Conservation (phyloP, 2,329 filamentous ascomycete species). For the Exophiala viscosa region DNA sequence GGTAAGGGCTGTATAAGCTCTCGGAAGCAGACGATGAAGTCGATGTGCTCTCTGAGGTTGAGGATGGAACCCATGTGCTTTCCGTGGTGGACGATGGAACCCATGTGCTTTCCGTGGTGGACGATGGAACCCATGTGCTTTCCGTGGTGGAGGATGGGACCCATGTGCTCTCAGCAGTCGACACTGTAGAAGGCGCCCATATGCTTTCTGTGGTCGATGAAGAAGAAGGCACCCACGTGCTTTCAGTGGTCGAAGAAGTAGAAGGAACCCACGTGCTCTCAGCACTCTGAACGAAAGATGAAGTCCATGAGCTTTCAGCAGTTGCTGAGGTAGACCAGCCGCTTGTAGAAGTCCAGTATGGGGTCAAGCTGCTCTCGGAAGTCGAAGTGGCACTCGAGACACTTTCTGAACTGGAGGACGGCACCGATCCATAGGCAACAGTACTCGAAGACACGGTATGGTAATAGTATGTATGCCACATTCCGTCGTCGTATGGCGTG, state of each 20-base stretch:
- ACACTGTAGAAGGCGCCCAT: not conserved
- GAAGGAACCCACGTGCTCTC: not conserved
- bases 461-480: conserved; percentile 33
- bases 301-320: not conserved
- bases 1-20: too few relatives aligned
- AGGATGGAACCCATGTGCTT: not conserved
- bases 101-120: not conserved
- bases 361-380: not conserved
- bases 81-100: not conserved
- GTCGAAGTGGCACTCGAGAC: conserved; percentile 6
- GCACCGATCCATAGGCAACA: not conserved
- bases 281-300: not conserved
- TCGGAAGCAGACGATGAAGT: not conserved
- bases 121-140: not conserved
- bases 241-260: not conserved
- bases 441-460: conserved; percentile 8
- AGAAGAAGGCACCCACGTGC: not conserved
- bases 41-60: not conserved
- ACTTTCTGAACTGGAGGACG: conserved; percentile 2
- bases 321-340: not conserved
- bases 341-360: not conserved
- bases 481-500: conserved; percentile 30
- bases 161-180: not conserved
- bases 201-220: not conserved
- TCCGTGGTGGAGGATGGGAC: not conserved